phyloP scores from a whole-genome alignment of 192 early-diverging fungal genomes.

The Backusella mclennaniae region DNA sequence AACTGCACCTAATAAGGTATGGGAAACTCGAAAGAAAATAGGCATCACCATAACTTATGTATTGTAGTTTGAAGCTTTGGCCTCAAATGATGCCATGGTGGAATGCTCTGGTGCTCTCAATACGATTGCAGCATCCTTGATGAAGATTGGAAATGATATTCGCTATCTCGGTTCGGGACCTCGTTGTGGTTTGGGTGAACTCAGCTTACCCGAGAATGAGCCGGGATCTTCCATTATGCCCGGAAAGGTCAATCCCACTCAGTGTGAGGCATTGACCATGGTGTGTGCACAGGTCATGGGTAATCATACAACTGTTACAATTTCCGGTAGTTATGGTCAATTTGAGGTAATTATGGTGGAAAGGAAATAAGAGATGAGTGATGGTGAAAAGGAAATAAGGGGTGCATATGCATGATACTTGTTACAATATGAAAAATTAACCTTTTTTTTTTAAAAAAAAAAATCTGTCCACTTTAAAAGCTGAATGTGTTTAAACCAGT shows the following conservation, averaged over 20 bases:
- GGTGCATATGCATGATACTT: too few relatives aligned
- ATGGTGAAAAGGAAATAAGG: not conserved
- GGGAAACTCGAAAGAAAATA: not conserved
- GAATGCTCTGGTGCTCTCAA: constrained; percentile 93
- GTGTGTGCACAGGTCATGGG: constrained; percentile 98
- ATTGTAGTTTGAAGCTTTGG: constrained; percentile 87
- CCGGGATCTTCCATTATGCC: constrained; percentile 99
- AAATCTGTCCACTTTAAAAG: constrained; percentile 27
- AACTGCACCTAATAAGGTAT: constrained; percentile 93
- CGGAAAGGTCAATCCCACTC: constrained; percentile 98
- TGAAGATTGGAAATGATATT: constrained; percentile 99
- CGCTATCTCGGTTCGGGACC: constrained; percentile 92
- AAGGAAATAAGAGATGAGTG: not conserved
- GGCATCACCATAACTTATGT: not conserved
- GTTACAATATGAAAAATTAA: too few relatives aligned
- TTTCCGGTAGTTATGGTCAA: constrained; percentile 93
- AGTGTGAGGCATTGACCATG: constrained; percentile 99
- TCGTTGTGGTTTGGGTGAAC: constrained; percentile 96
- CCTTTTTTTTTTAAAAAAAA: not conserved
- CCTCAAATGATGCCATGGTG: constrained; percentile 95
- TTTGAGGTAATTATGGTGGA: constrained; percentile 68
- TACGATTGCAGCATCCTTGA: constrained; percentile 87
- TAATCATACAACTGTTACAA: constrained; percentile 89
- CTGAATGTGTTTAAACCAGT: constrained; percentile 99
- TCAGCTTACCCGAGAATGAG: constrained; percentile 95